Base-by-base conservation (phyloP, 305 asterid species). In the Coffea humblotiana region DNA sequence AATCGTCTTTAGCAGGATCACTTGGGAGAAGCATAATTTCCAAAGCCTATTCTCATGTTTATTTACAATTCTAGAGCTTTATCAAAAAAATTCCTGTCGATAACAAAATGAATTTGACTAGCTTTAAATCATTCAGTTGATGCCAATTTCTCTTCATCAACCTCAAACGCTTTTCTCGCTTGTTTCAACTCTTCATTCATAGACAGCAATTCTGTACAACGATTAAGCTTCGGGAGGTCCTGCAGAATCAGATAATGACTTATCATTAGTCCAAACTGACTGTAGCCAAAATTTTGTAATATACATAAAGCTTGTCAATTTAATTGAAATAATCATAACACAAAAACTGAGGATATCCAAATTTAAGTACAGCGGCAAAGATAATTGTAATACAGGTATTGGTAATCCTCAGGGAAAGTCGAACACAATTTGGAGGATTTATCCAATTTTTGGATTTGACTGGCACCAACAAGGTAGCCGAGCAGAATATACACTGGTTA, bases 161-260 rank as follows among this genome's bases (percentile, higher is more conserved):
- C 91, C 77, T 93, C 96, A 7, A 92, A 96, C 64, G 93, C 92
- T 81, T 92, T 94, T 82, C 98, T 91, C 48, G 97, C 99, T 84
- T 94, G 99, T 88, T 96, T 94, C 84, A 94, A 88, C 83, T 96
- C 99, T 83, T 94, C 97, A 77, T 96, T 90, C 98, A 94, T 96
- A 3, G 94, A 87, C 82, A 94, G 65, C 88, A 93, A 81, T 84
- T 95, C 99, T 2, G 88, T 84, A 86, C 97, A 94, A 11, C 97
- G 93, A 83, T 91, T 90, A 65, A 90, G 94, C 84, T 95, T 95
- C n/a, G 98, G 99, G 82, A 84, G 70, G 87, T 95, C 99, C 98
- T 95, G 82, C 86, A 88, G 35, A 21, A 23, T 11, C 68, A 71
- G 68, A n/a, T 23, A n/a, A 52, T 12, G 11, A 23, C 32, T 73